Evolutionary conservation across 495 filamentous ascomycete genomes (phyloP), one percentile per base, ranked within the genome.

Genomic region (Penicillium manginii): DNA sequence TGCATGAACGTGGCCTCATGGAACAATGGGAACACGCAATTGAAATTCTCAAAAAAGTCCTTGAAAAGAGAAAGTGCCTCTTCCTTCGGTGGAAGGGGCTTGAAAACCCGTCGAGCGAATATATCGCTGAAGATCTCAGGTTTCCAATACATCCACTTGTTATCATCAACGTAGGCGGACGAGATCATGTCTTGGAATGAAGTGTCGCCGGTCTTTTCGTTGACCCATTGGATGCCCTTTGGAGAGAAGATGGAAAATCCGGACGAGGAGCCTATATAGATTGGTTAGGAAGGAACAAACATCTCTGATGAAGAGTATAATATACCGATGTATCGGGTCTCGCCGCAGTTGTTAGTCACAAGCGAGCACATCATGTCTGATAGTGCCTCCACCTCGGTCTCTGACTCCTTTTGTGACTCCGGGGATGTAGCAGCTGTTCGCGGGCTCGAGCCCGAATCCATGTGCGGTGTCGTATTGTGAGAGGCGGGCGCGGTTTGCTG

Each of bases 351-450:
- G 59, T 97, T 98, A 7, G 94, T 98, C n/a, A 98, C 93, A 40
- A 98, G 77, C 1, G 92, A 96, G 72, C 94, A 97, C 94, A 98
- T 98, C 89, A 97, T 96, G 74, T 98, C 94, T 9, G 94, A 96
- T 59, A 98, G 69, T 1, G 86, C 89, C 67, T 96, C 93, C 7
- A 96, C 93, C 65, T 96, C 90, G 42, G 83, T 82, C 60, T 90
- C 87, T 1, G 78, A 75, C 57, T 83, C 81, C 55, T 80, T 81
- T 40, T 82, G 75, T 32, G 78, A 81, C 18, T 73, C 75, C 2
- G 86, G 86, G 4, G 89, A 89, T 6, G 86, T 81, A 47, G 84
- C 73, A 26, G 86, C 79, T 37, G 83, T 86, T 32, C 73, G 82
- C 8, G 87, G 83, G 14, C 83, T 84, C 15, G 85, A 83, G n/a